phyloP scores from a whole-genome alignment of 805 yeast genomes.

The Ogataea polymorpha region DNA sequence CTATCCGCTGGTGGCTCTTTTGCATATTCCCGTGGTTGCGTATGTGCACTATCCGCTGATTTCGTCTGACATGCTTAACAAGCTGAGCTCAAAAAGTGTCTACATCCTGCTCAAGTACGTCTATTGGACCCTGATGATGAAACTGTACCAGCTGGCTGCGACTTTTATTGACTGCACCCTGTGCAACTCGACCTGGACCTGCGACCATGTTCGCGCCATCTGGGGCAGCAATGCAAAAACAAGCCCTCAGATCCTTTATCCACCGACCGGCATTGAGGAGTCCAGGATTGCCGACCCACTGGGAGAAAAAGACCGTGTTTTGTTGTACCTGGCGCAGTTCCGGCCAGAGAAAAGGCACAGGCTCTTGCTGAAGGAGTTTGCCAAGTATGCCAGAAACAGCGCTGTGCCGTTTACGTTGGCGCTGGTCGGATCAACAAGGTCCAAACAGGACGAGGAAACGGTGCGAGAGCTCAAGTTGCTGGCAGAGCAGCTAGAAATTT shows the following conservation, averaged over 20 bases:
- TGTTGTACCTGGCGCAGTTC: constrained; percentile 82
- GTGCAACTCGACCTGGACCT: constrained; percentile 92
- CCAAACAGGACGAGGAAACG: constrained; percentile 57
- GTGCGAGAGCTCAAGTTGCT: constrained; percentile 47
- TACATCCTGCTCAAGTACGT: constrained; percentile 40
- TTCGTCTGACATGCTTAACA: constrained; percentile 80
- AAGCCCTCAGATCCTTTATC: constrained; percentile 58
- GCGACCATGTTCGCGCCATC: constrained; percentile 60
- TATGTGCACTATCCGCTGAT: constrained; percentile 96
- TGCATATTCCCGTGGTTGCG: constrained; percentile 73
- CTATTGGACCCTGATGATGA: constrained; percentile 73
- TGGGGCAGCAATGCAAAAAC: constrained; percentile 51
- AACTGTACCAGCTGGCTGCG: constrained; percentile 64
- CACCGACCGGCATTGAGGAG: constrained; percentile 82
- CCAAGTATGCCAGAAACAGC: constrained; percentile 41
- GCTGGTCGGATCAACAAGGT: constrained; percentile 82
- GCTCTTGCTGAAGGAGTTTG: constrained; percentile 62
- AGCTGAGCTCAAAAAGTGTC: constrained; percentile 37
- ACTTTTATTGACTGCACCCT: constrained; percentile 60
- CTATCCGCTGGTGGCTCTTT: constrained; percentile 61
- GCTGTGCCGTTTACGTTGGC: constrained; percentile 52
- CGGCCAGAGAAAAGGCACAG: constrained; percentile 92
- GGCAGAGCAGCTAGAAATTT: constrained; percentile 43
- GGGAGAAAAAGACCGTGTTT: constrained; percentile 33
- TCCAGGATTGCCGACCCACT: constrained; percentile 19